A percentile compares a stretch with the other conserved stretches of the same genome.
phyloP scores from a whole-genome alignment of 805 yeast genomes.

The Saturnispora serradocipensis region DNA sequence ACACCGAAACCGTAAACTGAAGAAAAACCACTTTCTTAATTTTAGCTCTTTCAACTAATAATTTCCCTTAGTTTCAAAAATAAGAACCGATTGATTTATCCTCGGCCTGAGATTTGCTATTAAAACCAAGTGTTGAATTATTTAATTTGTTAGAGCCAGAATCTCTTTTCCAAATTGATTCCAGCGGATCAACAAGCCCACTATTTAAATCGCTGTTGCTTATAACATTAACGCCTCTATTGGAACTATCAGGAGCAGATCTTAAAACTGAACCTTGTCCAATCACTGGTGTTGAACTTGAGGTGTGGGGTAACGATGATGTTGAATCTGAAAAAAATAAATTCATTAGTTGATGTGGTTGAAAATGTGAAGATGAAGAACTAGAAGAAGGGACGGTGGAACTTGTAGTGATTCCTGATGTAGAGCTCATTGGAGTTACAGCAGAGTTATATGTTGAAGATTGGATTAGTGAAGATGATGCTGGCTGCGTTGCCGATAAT shows the following conservation, averaged over 20 bases:
- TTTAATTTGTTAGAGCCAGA: neutral
- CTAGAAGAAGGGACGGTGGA: neutral
- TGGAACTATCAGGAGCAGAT: neutral
- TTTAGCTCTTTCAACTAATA: neutral
- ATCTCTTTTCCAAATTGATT: constrained; percentile 14
- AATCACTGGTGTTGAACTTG: neutral
- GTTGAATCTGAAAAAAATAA: constrained; percentile 1
- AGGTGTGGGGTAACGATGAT: neutral
- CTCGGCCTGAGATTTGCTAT: neutral
- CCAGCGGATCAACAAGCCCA: constrained; percentile 13
- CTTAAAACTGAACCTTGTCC: neutral
- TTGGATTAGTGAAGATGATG: neutral
- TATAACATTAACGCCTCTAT: neutral
- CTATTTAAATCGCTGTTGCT: neutral
- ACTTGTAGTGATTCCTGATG: neutral
- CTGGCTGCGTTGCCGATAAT: neutral
- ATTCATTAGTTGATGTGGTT: constrained; percentile 5
- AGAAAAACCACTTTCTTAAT: neutral
- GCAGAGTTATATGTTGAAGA: neutral
- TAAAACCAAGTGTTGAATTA: neutral
- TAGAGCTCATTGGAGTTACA: neutral
- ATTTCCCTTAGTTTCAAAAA: neutral
- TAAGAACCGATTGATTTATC: constrained; percentile 1
- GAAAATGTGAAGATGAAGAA: constrained; percentile 3
- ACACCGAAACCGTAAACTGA: neutral